Evolutionary conservation across 345 rosid genomes (phyloP).

Genomic region (Trapa bicornis): DNA sequence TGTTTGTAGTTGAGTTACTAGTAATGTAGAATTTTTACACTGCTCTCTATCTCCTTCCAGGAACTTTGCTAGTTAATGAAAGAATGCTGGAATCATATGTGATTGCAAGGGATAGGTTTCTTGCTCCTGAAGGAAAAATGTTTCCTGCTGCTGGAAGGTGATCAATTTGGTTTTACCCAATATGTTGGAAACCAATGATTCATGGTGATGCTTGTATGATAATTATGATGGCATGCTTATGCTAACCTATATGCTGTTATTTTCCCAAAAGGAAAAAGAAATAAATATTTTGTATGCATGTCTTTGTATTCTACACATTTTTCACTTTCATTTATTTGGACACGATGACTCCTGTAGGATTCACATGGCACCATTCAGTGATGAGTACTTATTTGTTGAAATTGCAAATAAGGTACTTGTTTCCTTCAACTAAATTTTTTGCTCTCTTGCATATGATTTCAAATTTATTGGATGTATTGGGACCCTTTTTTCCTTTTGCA

Average conservation of each 20-base stretch:
- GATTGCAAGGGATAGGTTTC: slow-evolving; percentile 94
- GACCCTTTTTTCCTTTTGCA: neutral
- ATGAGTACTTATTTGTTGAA: slow-evolving; percentile 89
- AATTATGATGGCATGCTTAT: slow-evolving; percentile 1
- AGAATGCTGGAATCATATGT: slow-evolving; percentile 96
- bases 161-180: slow-evolving; percentile 3
- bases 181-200: slow-evolving; percentile 2
- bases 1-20: neutral
- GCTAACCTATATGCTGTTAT: neutral
- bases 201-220: neutral
- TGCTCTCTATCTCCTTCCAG: slow-evolving; percentile 21
- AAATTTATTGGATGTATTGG: neutral
- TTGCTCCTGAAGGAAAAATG: slow-evolving; percentile 81
- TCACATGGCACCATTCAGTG: slow-evolving; percentile 98
- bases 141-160: slow-evolving; percentile 93
- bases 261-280: neutral
- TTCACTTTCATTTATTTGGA: slow-evolving; percentile 6
- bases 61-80: slow-evolving; percentile 88
- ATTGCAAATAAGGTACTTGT: slow-evolving; percentile 88
- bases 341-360: slow-evolving; percentile 50
- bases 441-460: neutral
- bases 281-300: neutral
- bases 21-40: neutral
- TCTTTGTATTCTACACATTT: neutral
- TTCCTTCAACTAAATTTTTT: slow-evolving; percentile 1